Base-by-base conservation (phyloP, 495 filamentous ascomycete species). In the Penicillium subrubescens region DNA sequence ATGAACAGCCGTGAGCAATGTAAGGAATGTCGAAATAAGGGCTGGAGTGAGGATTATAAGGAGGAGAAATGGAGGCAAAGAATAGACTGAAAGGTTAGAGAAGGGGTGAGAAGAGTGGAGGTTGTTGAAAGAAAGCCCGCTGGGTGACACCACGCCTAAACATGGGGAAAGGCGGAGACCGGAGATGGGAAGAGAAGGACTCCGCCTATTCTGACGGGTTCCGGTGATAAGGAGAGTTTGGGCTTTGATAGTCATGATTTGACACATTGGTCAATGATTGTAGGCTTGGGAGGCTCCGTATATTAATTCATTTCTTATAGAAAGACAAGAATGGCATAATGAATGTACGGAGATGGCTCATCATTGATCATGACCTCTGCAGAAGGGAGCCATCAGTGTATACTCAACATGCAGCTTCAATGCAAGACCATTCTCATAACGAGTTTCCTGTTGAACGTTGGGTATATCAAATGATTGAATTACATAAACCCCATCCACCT, bases 111-210 rank as follows among this genome's bases (percentile, higher is more conserved):
- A 62, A 23, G 51, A 37, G 23, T 27, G 21, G 37, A 41, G 14
- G 31, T 33, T 8, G 31, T 15, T 25, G 60, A 57, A 29, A 41
- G 29, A 62, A 44, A 56, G 54, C 34, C 60, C 56, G 59, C 39
- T 48, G 60, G 31, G 60, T 57, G 56, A 58, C 61, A 62, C 57
- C 44, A 37, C 23, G 41, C 48, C 34, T 39, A 64, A 68, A 50
- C 48, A 59, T 61, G 66, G 61, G 65, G 61, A 64, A 64, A 60
- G 62, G 62, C 66, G 66, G 66, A 68, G 61, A 68, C 65, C 51
- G 51, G 29, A 48, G 43, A 5, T 35, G 33, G 25, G 25, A 27
- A 27, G 25, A 27, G 25, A 27, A 27, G 25, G 25, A 27, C 41
- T 44, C 43, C 19, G 44, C 21, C 21, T 48, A 15, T 44, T n/a